Conservation (phyloP, 495 filamentous ascomycete genomes). For the Xylaria nigripes region DNA sequence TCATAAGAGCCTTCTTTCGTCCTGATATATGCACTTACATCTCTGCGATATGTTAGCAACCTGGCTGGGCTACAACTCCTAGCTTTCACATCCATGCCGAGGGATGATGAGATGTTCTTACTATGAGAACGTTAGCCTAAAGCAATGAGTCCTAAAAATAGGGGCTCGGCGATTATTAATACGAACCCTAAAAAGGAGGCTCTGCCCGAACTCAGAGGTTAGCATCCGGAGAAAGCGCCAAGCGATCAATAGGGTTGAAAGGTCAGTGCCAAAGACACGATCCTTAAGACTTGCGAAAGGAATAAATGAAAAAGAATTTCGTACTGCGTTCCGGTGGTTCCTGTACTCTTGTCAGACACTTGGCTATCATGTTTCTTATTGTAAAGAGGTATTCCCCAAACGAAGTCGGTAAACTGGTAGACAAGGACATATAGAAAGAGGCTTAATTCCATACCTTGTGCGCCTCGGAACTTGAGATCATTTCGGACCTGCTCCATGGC, state of each 20-base stretch:
- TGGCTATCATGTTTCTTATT: neutral
- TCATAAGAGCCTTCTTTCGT: neutral
- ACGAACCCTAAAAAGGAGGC: slow-evolving; percentile 62
- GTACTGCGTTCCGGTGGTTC: slow-evolving; percentile 39
- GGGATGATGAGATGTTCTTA: neutral
- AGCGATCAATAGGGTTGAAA: neutral
- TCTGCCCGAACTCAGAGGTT: neutral
- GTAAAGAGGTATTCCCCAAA: neutral
- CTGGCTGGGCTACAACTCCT: neutral
- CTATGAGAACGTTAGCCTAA: neutral
- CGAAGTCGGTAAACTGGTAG: neutral
- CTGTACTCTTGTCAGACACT: slow-evolving; percentile 15
- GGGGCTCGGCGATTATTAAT: no score
- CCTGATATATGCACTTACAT: slow-evolving; percentile 2
- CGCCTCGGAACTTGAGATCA: slow-evolving; percentile 76
- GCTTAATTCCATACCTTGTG: slow-evolving; percentile 66
- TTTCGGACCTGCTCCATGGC: slow-evolving; percentile 68
- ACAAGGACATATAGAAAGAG: slow-evolving; percentile 1
- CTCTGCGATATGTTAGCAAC: slow-evolving; percentile 6
- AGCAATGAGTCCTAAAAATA: neutral
- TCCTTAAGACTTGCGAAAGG: neutral
- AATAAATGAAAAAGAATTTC: neutral
- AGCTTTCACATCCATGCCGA: neutral
- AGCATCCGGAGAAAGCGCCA: neutral
- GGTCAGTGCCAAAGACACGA: neutral